phyloP scores from a whole-genome alignment of 768 basidiomycete species.

The Paxillus rubicundulus region DNA sequence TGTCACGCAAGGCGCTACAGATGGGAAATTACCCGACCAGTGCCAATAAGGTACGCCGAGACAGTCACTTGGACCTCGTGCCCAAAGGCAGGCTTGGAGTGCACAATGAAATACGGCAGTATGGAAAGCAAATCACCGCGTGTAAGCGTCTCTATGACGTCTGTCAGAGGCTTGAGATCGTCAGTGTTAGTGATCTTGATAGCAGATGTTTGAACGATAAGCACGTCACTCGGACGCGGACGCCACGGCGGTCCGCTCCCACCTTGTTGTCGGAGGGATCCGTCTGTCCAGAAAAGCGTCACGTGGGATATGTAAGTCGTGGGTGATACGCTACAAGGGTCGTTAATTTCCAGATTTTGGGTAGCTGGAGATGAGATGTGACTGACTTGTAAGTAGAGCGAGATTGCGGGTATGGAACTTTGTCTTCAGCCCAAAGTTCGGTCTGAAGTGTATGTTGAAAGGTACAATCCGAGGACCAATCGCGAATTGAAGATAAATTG shows the following conservation, averaged over 20 bases:
- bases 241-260: neutral
- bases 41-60: slow-evolving; percentile 14
- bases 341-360: neutral
- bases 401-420: neutral
- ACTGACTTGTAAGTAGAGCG: neutral
- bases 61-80: slow-evolving; percentile 22
- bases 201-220: slow-evolving; percentile 6
- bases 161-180: slow-evolving; percentile 7
- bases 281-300: neutral
- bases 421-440: neutral
- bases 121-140: slow-evolving; percentile 17
- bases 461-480: neutral
- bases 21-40: slow-evolving; percentile 10
- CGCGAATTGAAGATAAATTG: neutral
- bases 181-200: slow-evolving; percentile 8
- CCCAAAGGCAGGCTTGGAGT: slow-evolving; percentile 16
- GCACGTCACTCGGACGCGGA: neutral
- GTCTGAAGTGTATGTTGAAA: neutral
- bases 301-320: neutral
- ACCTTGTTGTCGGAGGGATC: neutral
- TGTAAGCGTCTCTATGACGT: slow-evolving; percentile 17
- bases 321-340: neutral
- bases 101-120: slow-evolving; percentile 9
- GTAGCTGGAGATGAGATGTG: neutral
- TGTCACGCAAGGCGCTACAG: neutral